Conservation (phyloP, 495 filamentous ascomycete genomes). For the Usnea hakonensis region DNA sequence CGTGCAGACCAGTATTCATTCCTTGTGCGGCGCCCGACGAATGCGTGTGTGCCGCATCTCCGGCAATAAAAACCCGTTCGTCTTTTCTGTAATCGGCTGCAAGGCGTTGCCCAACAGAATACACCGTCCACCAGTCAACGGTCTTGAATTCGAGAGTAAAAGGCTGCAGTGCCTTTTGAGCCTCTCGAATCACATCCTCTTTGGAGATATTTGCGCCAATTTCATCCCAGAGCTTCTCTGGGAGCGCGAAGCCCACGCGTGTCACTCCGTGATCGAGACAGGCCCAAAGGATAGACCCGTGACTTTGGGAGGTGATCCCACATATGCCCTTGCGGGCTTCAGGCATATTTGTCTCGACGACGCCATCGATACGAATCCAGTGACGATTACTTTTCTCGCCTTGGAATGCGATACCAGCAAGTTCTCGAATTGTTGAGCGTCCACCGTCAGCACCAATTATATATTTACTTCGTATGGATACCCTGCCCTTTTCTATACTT, state of each 20-base stretch:
- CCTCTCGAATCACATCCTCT: constrained; percentile 33
- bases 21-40: constrained; percentile 44
- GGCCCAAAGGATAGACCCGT: constrained; percentile 46
- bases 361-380: constrained; percentile 44
- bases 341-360: constrained; percentile 44
- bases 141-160: constrained; percentile 38
- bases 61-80: constrained; percentile 40
- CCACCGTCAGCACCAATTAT: constrained; percentile 44
- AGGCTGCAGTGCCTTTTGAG: constrained; percentile 39
- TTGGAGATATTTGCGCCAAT: constrained; percentile 28
- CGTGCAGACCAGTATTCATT: constrained; percentile 48
- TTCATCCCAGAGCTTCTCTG: constrained; percentile 36
- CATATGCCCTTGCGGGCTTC: constrained; percentile 37
- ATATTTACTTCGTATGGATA: constrained; percentile 31
- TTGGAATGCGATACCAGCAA: constrained; percentile 37
- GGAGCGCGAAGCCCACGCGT: constrained; percentile 48
- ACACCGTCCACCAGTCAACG: constrained; percentile 53
- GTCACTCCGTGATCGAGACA: constrained; percentile 42
- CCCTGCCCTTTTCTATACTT: neutral
- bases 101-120: constrained; percentile 46
- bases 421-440: constrained; percentile 36
- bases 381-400: constrained; percentile 38
- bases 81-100: constrained; percentile 37
- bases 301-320: constrained; percentile 42
- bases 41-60: constrained; percentile 47